phyloP scores from a whole-genome alignment of 2,329 filamentous ascomycete species.

The Fusarium duplospermum region DNA sequence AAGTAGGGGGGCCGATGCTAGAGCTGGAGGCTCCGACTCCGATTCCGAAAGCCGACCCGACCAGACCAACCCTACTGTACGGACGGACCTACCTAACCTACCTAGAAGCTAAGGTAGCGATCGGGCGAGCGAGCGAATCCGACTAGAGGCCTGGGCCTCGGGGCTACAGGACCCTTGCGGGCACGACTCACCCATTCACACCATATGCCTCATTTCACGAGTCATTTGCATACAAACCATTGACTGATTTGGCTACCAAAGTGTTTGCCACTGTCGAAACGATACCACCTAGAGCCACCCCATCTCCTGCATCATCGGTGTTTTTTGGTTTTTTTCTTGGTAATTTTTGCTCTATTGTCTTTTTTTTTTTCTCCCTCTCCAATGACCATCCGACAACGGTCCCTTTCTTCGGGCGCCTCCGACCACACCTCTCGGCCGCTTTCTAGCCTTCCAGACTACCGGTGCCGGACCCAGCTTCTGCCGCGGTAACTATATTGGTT shows the following conservation, averaged over 20 bases:
- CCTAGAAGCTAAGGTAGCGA: no score
- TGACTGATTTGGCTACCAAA: conserved; percentile 43
- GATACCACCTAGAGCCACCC: conserved; percentile 47
- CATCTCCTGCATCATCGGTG: conserved; percentile 47
- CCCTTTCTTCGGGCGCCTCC: conserved; percentile 25
- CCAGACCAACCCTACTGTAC: background rate
- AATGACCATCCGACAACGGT: conserved; percentile 14
- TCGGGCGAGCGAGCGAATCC: background rate
- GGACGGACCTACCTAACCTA: no score
- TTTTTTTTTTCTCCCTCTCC: conserved; percentile 3
- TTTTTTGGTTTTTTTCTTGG: conserved; percentile 36
- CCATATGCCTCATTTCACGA: conserved; percentile 39
- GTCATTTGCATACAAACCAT: conserved; percentile 45
- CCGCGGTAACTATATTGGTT: background rate
- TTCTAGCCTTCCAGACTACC: conserved; percentile 12
- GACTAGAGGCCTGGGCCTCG: conserved; percentile 1
- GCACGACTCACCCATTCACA: conserved; percentile 25
- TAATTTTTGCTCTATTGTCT: conserved; percentile 12
- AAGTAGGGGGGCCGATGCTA: conserved; percentile 53
- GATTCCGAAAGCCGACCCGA: conserved; percentile 12
- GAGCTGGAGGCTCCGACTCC: background rate
- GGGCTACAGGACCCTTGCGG: conserved; percentile 9
- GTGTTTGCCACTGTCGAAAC: conserved; percentile 41
- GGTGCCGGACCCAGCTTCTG: conserved; percentile 7
- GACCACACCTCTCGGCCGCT: conserved; percentile 15